Evolutionary conservation across 106 monocot genomes (phyloP).

Genomic region (Dioscorea alata): DNA sequence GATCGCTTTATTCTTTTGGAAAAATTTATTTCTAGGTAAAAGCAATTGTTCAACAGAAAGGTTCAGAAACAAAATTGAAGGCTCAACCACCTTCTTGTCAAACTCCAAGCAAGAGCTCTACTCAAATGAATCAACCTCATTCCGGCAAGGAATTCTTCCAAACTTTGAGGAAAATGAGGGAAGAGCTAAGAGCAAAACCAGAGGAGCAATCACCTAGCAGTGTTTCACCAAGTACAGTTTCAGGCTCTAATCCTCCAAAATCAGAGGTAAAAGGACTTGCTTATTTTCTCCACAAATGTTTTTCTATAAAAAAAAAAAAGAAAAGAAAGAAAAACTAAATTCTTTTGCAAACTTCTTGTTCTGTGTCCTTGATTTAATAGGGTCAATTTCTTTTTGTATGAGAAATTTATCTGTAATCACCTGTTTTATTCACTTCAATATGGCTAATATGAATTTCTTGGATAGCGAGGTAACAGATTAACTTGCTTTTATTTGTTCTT

Average conservation of each 20-base stretch:
- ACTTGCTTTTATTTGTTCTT: too few relatives aligned
- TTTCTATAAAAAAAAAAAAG: too few relatives aligned
- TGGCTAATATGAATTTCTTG: neutral
- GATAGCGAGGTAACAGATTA: neutral
- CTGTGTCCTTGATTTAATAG: neutral
- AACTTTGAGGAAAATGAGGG: constrained; percentile 18
- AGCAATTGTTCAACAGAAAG: constrained; percentile 23
- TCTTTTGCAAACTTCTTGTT: too few relatives aligned
- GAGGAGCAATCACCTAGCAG: constrained; percentile 17
- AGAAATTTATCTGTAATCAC: neutral
- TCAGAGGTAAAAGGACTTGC: constrained; percentile 22
- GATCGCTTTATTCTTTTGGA: neutral
- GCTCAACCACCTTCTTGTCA: constrained; percentile 6
- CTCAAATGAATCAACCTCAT: constrained; percentile 14
- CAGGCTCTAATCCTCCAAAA: constrained; percentile 16
- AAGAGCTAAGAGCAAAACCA: neutral
- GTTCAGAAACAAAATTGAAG: constrained; percentile 15
- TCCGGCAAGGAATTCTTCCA: constrained; percentile 13
- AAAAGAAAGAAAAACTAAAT: too few relatives aligned
- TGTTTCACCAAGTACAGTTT: neutral
- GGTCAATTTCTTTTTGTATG: neutral
- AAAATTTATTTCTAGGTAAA: constrained; percentile 16
- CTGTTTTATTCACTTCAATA: neutral
- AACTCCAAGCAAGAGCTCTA: constrained; percentile 18
- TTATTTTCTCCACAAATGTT: too few relatives aligned